These are phyloP conservation scores for Fusarium sterilihyphosum DNA, from an alignment of 2,329 filamentous ascomycete species.

Conservation along the genomic window DNA sequence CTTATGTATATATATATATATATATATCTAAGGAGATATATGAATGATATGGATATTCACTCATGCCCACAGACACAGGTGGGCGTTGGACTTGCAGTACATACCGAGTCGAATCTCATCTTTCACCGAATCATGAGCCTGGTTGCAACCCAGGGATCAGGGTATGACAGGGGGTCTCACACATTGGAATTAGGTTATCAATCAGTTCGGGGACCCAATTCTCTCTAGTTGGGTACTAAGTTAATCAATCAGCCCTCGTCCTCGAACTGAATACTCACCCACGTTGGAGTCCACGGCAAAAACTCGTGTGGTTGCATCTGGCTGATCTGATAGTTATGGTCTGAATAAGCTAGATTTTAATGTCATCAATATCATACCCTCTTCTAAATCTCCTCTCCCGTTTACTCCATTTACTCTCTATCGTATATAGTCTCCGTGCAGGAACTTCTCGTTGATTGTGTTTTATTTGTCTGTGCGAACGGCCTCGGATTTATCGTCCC, in stretches of 20 bases:
- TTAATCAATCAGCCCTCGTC: constrained; percentile 27
- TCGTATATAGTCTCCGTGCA: neutral
- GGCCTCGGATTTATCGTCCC: constrained; percentile 14
- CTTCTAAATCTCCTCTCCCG: neutral
- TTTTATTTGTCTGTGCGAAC: neutral
- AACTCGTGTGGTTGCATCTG: neutral
- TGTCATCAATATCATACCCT: constrained; percentile 1
- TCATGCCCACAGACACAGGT: neutral
- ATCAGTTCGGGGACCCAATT: constrained; percentile 32
- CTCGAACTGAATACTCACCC: neutral
- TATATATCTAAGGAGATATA: neutral
- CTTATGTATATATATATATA: neutral
- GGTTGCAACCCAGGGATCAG: constrained; percentile 1
- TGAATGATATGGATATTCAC: neutral
- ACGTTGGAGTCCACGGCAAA: neutral
- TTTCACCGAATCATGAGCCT: neutral
- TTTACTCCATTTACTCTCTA: neutral
- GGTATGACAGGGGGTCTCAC: constrained; percentile 13
- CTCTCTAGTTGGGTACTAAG: neutral
- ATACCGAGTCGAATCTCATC: neutral
- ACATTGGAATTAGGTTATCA: constrained; percentile 40
- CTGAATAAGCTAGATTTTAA: neutral
- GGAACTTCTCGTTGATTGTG: neutral
- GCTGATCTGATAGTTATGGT: neutral
- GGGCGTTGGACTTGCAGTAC: neutral